Evolutionary conservation across 192 early-diverging fungal genomes (phyloP).

Genomic region (Podila minutissima): DNA sequence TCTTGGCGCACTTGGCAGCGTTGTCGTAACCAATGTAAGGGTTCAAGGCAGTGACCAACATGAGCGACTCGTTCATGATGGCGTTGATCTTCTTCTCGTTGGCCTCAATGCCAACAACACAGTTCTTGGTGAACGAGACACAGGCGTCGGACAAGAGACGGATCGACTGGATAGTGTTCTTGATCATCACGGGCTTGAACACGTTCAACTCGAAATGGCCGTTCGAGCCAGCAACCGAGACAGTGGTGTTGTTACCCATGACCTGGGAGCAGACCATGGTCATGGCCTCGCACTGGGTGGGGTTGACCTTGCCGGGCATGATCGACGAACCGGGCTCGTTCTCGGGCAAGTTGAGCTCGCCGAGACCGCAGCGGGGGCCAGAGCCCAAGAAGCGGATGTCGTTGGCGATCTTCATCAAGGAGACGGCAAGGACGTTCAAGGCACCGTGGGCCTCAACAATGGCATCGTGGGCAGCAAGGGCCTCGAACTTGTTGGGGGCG

Average conservation of each 20-base stretch:
- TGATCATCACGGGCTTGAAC: slow-evolving; percentile 99
- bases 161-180: slow-evolving; percentile 95
- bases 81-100: slow-evolving; percentile 91
- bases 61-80: slow-evolving; percentile 92
- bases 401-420: slow-evolving; percentile 99
- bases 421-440: slow-evolving; percentile 94
- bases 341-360: slow-evolving; percentile 95
- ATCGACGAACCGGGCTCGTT: slow-evolving; percentile 99
- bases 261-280: slow-evolving; percentile 99
- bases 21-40: slow-evolving; percentile 88
- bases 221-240: slow-evolving; percentile 92
- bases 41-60: slow-evolving; percentile 99
- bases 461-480: slow-evolving; percentile 98
- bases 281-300: slow-evolving; percentile 99
- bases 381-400: slow-evolving; percentile 92
- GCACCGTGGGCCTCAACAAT: slow-evolving; percentile 96
- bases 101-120: slow-evolving; percentile 93
- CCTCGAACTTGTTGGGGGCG: slow-evolving; percentile 99
- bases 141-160: slow-evolving; percentile 88
- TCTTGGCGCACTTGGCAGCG: slow-evolving; percentile 96
- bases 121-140: slow-evolving; percentile 95
- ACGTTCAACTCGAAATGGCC: slow-evolving; percentile 99
- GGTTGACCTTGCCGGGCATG: slow-evolving; percentile 99
- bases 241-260: slow-evolving; percentile 97
- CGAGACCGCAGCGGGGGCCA: slow-evolving; percentile 97